These are phyloP conservation scores for Metschnikowia arizonensis DNA, from an alignment of 805 yeast genomes.

Conservation along the genomic window DNA sequence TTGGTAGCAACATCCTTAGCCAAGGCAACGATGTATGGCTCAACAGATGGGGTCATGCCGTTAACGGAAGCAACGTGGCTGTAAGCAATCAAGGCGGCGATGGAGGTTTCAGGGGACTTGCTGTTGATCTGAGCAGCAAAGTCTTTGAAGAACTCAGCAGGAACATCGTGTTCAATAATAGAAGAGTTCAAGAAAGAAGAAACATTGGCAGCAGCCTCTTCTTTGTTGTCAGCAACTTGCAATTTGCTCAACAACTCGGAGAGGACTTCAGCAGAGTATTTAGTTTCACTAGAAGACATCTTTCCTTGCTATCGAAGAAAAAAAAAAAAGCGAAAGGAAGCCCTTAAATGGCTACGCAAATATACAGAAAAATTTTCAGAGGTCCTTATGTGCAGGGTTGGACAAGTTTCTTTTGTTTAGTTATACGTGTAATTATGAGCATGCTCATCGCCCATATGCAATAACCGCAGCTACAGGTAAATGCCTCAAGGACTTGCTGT, in stretches of 20 bases:
- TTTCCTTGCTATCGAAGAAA: conserved; percentile 24
- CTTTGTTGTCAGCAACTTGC: conserved; percentile 86
- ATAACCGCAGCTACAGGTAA: not conserved
- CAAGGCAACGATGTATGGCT: conserved; percentile 87
- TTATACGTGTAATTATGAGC: conserved; percentile 14
- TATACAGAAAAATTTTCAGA: conserved; percentile 16
- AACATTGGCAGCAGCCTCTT: conserved; percentile 82
- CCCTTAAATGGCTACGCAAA: conserved; percentile 16
- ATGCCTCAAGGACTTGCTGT: too few relatives aligned
- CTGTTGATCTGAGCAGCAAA: conserved; percentile 70
- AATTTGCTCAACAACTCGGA: conserved; percentile 90
- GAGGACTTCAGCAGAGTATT: conserved; percentile 74
- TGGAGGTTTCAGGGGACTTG: conserved; percentile 61
- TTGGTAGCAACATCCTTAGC: conserved; percentile 65
- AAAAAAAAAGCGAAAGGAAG: conserved; percentile 13
- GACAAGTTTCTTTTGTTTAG: conserved; percentile 14
- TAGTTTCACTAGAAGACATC: conserved; percentile 51
- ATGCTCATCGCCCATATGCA: conserved; percentile 5
- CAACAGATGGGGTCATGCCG: conserved; percentile 85
- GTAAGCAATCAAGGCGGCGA: conserved; percentile 81
- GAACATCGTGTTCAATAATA: conserved; percentile 97
- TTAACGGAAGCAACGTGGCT: conserved; percentile 77
- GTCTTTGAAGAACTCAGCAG: conserved; percentile 77
- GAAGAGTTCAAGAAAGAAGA: conserved; percentile 93
- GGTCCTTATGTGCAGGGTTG: conserved; percentile 13